Evolutionary conservation across 2,329 filamentous ascomycete genomes (phyloP).

Genomic region (Paracamarosporium sp.): DNA sequence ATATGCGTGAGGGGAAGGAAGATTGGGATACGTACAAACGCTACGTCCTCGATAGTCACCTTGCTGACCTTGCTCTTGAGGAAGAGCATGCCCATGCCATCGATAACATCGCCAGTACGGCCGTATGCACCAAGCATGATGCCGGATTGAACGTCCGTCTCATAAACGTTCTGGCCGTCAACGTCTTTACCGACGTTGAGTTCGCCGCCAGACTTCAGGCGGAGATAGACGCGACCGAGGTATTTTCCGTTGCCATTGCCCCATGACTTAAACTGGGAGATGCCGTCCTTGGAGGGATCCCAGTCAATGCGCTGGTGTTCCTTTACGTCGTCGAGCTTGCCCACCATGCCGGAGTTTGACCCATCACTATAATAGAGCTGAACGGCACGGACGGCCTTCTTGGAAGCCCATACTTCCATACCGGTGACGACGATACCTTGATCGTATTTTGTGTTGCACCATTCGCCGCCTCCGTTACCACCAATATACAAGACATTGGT

Average conservation of each 20-base stretch:
- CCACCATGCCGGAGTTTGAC: slow-evolving; percentile 12
- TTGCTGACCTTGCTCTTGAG: slow-evolving; percentile 24
- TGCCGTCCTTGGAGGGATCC: slow-evolving; percentile 18
- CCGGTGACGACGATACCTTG: slow-evolving; percentile 20
- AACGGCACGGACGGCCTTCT: slow-evolving; percentile 15
- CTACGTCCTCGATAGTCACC: slow-evolving; percentile 17
- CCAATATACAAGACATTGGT: slow-evolving; percentile 7
- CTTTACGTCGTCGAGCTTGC: slow-evolving; percentile 17
- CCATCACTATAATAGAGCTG: slow-evolving; percentile 28
- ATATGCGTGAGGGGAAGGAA: not conserved
- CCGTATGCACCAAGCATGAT: slow-evolving; percentile 24
- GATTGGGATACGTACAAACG: slow-evolving; percentile 14
- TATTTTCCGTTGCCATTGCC: slow-evolving; percentile 19
- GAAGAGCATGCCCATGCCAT: slow-evolving; percentile 22
- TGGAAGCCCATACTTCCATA: slow-evolving; percentile 19
- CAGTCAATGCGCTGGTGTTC: slow-evolving; percentile 18
- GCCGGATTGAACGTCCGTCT: slow-evolving; percentile 18
- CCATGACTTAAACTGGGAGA: slow-evolving; percentile 22
- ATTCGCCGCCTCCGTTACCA: slow-evolving; percentile 6
- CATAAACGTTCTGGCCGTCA: slow-evolving; percentile 16
- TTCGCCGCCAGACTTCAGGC: slow-evolving; percentile 15
- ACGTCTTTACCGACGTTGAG: slow-evolving; percentile 25
- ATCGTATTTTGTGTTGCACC: slow-evolving; percentile 22
- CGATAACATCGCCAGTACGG: slow-evolving; percentile 9
- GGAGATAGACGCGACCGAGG: slow-evolving; percentile 20